Base-by-base conservation (phyloP, 1,284 basidiomycete species). In the Ceratobasidium theobromae region DNA sequence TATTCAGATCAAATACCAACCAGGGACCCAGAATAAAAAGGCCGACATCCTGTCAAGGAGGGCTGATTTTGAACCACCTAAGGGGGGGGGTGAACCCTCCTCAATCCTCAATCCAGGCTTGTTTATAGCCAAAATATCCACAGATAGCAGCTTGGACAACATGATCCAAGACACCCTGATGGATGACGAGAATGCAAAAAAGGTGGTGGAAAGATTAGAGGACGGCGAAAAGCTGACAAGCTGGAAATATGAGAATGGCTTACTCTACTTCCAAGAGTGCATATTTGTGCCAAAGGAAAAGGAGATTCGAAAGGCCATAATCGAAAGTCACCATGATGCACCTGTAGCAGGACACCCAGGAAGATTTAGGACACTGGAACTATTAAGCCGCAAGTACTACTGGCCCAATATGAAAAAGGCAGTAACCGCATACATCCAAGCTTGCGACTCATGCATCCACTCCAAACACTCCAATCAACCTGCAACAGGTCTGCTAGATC, bases 281-380 rank as follows among this genome's bases (percentile, higher is more conserved):
- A 40, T 66, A 18, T 57, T 55, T 48, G 52, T 66, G 32, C 65
- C 65, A 9, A 35, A 57, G 1, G 41, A 67, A 3, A 8, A 25
- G 16, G 54, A 33, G 40, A 48, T 67, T 18, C 49, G 48, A 11
- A 46, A 60, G 35, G 12, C 1, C 1, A 55, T 55, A 2, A 14
- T 55, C 3, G 40, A 41, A 9, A 41, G 35, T 23, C 4, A 27
- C n/a, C 53, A 55, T 30, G 53, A 55, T 12, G 23, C 23, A 28
- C 11, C 27, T 3, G 9, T 25, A 1, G 23, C 40, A 45, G 53
- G 53, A 45, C 53, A 55, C 25, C 53, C 53, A 25, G 27, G 35
- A 1, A n/a, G 27, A 41, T 25, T 23, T 6, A 23, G 18, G 43
- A 6, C 43, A 23, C n/a, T n/a, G n/a, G n/a, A n/a, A n/a, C n/a